Conservation (phyloP, 2,329 filamentous ascomycete species). For the Claviceps africana region DNA sequence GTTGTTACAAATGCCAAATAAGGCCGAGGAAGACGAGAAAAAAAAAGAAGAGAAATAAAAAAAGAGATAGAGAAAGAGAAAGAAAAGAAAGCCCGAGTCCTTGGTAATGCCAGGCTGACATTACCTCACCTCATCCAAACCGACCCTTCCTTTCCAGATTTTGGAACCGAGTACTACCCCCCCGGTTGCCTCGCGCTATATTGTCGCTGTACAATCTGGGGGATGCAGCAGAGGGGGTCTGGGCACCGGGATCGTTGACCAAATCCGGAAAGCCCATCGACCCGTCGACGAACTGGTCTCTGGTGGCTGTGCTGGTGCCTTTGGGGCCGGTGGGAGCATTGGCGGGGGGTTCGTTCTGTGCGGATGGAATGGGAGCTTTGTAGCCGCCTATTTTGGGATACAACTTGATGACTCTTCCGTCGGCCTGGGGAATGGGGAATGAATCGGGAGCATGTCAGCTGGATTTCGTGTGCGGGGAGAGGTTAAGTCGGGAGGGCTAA, state of each 20-base stretch:
- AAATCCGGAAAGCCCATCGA: constrained; percentile 38
- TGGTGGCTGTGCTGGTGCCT: constrained; percentile 10
- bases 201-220: constrained; percentile 41
- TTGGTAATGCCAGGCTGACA: too few relatives aligned
- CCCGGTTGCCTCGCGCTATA: constrained; percentile 18
- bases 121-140: background rate
- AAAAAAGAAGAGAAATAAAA: background rate
- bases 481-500: too few relatives aligned
- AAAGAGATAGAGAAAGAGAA: background rate
- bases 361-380: constrained; percentile 12
- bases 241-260: constrained; percentile 19
- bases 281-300: constrained; percentile 36
- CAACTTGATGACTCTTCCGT: constrained; percentile 59
- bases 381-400: constrained; percentile 48
- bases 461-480: background rate
- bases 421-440: constrained; percentile 43
- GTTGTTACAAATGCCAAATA: too few relatives aligned
- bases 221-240: constrained; percentile 12
- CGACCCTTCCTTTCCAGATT: constrained; percentile 6
- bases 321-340: constrained; percentile 21
- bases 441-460: background rate
- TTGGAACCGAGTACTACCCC: constrained; percentile 14
- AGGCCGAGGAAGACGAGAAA: background rate
- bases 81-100: too few relatives aligned
- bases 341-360: constrained; percentile 14